These are phyloP conservation scores for Hymenoscyphus infarciens DNA, from an alignment of 2,329 filamentous ascomycete species.

Conservation along the genomic window DNA sequence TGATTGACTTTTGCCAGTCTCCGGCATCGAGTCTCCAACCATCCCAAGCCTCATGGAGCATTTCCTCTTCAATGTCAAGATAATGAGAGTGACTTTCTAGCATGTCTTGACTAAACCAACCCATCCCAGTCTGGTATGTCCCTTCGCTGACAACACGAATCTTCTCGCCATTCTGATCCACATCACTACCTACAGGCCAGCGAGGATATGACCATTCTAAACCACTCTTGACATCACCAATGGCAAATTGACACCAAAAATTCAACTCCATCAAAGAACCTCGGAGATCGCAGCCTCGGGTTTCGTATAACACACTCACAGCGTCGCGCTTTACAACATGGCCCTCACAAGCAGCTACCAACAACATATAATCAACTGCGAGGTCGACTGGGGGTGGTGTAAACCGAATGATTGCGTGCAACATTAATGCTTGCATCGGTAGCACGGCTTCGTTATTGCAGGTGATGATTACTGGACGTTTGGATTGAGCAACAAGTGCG, in stretches of 20 bases:
- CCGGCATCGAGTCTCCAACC: conserved; percentile 64
- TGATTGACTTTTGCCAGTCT: conserved; percentile 49
- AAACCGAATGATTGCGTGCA: conserved; percentile 83
- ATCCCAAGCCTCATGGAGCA: conserved; percentile 61
- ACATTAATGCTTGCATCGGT: conserved; percentile 67
- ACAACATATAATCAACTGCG: conserved; percentile 74
- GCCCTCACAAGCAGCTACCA: conserved; percentile 84
- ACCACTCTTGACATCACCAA: conserved; percentile 84
- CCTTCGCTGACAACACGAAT: conserved; percentile 77
- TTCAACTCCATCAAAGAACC: conserved; percentile 80
- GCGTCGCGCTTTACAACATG: conserved; percentile 69
- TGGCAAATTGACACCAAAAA: conserved; percentile 95
- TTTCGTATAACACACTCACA: conserved; percentile 66
- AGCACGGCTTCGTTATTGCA: conserved; percentile 90
- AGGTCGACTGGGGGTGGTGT: conserved; percentile 60
- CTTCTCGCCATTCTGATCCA: conserved; percentile 62
- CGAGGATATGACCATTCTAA: conserved; percentile 84
- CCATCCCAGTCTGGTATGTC: conserved; percentile 77
- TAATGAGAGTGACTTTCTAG: conserved; percentile 37
- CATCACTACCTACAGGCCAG: conserved; percentile 69
- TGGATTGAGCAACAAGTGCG: conserved; percentile 75
- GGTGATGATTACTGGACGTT: conserved; percentile 88
- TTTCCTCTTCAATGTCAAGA: conserved; percentile 55
- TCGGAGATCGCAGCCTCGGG: conserved; percentile 69
- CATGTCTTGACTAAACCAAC: conserved; percentile 65